These are phyloP conservation scores for Pestalotiopsis sp. DNA, from an alignment of 2,329 filamentous ascomycete species.

Conservation along the genomic window DNA sequence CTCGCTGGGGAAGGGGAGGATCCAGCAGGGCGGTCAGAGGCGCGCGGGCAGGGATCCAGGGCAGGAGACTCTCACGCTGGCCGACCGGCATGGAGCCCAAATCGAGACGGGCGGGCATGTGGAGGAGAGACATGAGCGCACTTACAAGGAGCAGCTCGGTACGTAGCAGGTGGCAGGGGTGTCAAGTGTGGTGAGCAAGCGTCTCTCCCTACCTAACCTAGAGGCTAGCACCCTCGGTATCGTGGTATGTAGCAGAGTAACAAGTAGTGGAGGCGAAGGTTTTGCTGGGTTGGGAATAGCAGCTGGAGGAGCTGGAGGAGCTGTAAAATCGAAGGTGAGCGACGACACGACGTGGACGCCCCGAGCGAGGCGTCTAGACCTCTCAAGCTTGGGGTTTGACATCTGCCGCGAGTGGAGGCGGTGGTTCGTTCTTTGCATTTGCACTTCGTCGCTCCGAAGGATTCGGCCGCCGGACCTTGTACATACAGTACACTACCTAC, in stretches of 20 bases:
- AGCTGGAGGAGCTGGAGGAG: neutral
- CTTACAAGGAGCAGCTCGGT: neutral
- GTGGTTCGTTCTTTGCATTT: neutral
- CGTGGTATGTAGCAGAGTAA: neutral
- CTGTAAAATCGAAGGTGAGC: neutral
- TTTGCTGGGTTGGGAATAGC: neutral
- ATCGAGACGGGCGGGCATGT: neutral
- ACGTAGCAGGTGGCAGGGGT: neutral
- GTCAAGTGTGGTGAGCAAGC: neutral
- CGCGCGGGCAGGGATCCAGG: neutral
- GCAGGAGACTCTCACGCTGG: neutral
- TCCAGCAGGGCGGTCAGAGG: constrained; percentile 9
- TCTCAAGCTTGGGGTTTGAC: neutral
- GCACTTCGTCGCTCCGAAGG: neutral
- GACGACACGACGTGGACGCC: neutral
- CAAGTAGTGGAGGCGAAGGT: neutral
- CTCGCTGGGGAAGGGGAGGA: neutral
- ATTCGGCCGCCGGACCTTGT: neutral
- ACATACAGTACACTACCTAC: neutral
- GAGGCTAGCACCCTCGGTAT: neutral
- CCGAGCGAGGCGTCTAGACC: neutral
- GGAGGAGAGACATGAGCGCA: neutral
- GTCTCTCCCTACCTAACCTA: neutral
- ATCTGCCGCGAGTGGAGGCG: neutral
- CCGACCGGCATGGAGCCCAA: neutral